Conservation (phyloP, 73 alveolate genomes). For the Breviolum minutum region DNA sequence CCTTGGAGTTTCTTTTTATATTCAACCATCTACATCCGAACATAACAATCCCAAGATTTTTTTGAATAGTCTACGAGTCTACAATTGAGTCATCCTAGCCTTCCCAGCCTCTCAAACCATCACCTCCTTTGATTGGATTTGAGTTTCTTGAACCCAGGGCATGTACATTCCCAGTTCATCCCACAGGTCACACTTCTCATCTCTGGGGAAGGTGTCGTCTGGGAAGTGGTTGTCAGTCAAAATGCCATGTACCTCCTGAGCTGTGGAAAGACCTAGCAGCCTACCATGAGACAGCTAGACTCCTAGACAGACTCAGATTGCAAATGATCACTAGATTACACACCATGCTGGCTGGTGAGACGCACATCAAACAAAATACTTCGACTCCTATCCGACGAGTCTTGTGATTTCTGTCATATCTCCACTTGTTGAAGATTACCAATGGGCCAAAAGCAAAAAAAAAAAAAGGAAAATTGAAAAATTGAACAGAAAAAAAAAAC, state of each 20-base stretch:
- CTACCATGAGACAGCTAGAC: not conserved
- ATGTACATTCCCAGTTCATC: slow-evolving; percentile 42
- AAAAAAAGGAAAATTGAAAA: not conserved
- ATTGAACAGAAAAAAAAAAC: not conserved
- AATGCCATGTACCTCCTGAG: slow-evolving; percentile 17
- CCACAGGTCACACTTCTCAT: slow-evolving; percentile 83
- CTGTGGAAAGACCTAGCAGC: not conserved
- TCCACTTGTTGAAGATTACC: too few relatives aligned
- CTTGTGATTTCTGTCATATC: too few relatives aligned
- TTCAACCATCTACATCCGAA: not conserved
- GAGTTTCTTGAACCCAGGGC: slow-evolving; percentile 59
- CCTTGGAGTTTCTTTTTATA: not conserved
- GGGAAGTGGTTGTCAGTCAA: slow-evolving; percentile 47
- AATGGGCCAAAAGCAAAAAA: too few relatives aligned
- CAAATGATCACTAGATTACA: too few relatives aligned
- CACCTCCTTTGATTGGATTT: not conserved
- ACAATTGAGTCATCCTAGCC: too few relatives aligned
- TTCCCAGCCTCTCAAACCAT: not conserved
- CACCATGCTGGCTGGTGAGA: too few relatives aligned
- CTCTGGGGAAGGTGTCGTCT: slow-evolving; percentile 71
- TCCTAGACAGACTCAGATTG: too few relatives aligned
- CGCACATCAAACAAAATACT: not conserved
- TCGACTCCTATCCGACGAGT: not conserved
- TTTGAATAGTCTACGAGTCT: not conserved
- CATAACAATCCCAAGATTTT: not conserved